Conservation (phyloP, 176 grass and related monocot species). For the Otatea glauca region DNA sequence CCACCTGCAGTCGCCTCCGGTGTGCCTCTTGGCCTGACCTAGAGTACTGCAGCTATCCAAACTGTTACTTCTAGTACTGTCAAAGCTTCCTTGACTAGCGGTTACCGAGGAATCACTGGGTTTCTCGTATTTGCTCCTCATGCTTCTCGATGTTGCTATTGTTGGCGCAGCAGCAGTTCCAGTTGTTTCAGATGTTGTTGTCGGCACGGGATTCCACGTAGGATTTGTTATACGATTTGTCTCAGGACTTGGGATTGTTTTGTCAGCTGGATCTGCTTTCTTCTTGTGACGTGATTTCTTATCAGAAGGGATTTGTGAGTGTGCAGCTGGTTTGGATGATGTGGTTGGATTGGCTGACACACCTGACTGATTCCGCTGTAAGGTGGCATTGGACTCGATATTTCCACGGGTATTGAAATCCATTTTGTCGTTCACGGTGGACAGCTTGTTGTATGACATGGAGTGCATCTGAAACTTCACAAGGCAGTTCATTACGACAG, state of each 20-base stretch:
- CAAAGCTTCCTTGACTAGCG: slow-evolving; percentile 1
- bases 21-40: slow-evolving; percentile 56
- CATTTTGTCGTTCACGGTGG: slow-evolving; percentile 41
- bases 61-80: slow-evolving; percentile 26
- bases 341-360: slow-evolving; percentile 31
- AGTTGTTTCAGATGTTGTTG: neutral
- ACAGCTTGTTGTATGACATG: slow-evolving; percentile 56
- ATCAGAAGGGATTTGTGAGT: slow-evolving; percentile 34
- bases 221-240: neutral
- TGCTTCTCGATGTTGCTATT: neutral
- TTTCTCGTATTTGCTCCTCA: neutral
- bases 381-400: slow-evolving; percentile 16
- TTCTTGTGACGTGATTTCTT: slow-evolving; percentile 45
- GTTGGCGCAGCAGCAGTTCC: neutral
- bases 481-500: neutral
- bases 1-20: slow-evolving; percentile 63
- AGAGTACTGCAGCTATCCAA: neutral
- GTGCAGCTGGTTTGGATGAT: slow-evolving; percentile 30
- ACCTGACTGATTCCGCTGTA: slow-evolving; percentile 43
- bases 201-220: neutral
- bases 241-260: neutral
- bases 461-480: slow-evolving; percentile 58
- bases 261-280: slow-evolving; percentile 41
- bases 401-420: slow-evolving; percentile 35
- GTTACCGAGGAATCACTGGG: neutral